Conservation (phyloP, 306 rosid genomes). For the Sicyos edulis region DNA sequence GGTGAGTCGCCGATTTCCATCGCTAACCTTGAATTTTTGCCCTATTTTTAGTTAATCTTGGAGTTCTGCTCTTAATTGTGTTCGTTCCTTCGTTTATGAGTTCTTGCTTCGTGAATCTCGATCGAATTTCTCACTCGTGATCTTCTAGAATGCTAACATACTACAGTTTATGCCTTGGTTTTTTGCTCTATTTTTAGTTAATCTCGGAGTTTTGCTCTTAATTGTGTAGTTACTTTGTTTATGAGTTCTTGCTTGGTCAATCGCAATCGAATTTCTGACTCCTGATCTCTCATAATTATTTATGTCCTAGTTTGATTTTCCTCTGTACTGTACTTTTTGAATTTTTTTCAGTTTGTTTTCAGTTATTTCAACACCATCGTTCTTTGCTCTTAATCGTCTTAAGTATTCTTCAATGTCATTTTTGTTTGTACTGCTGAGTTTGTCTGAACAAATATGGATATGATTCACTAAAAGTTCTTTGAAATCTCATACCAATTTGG, state of each 20-base stretch:
- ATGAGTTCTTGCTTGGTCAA: too few relatives aligned
- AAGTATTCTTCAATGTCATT: not conserved
- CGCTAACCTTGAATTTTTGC: not conserved
- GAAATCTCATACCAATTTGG: not conserved
- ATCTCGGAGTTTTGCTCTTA: too few relatives aligned
- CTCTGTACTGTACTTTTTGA: not conserved
- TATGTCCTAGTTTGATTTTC: not conserved
- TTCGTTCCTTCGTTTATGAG: not conserved
- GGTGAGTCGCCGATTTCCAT: constrained; percentile 35
- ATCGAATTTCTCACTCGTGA: not conserved
- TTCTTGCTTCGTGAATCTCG: not conserved
- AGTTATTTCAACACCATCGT: not conserved
- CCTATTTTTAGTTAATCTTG: not conserved
- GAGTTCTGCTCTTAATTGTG: too few relatives aligned
- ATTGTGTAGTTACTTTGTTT: too few relatives aligned
- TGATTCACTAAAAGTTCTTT: not conserved
- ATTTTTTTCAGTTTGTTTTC: not conserved
- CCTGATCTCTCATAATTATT: too few relatives aligned
- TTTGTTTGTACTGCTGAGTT: not conserved
- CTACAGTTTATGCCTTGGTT: too few relatives aligned
- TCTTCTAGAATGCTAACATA: not conserved
- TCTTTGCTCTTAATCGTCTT: constrained; percentile 3
- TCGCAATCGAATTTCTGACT: too few relatives aligned
- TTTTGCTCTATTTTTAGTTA: too few relatives aligned
- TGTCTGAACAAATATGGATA: not conserved